A percentile compares a stretch with the other conserved stretches of the same genome.
Evolutionary conservation across 495 filamentous ascomycete species (phyloP).

Genomic region (Sabuloglossum arenarium): DNA sequence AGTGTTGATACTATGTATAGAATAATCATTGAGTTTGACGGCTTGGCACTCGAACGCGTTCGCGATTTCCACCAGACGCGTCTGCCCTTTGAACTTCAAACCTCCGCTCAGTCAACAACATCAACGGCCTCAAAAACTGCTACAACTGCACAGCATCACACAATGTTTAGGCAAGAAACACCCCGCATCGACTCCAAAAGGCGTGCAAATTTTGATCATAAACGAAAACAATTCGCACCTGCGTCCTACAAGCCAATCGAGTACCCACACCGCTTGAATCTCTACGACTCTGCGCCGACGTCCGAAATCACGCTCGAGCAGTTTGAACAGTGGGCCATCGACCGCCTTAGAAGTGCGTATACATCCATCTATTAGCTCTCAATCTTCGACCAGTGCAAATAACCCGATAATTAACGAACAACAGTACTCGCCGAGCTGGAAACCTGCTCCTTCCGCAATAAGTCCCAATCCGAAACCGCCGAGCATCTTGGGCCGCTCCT

Average conservation of each 20-base stretch:
- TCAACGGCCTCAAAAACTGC: not conserved
- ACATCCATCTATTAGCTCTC: not conserved
- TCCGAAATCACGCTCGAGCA: slow-evolving; percentile 91
- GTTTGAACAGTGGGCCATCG: slow-evolving; percentile 99
- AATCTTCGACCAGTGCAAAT: not conserved
- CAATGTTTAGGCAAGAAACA: slow-evolving; percentile 52
- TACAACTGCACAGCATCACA: slow-evolving; percentile 9
- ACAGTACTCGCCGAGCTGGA: slow-evolving; percentile 88
- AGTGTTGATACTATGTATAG: too few species aligned
- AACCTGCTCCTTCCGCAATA: slow-evolving; percentile 88
- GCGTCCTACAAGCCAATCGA: slow-evolving; percentile 47
- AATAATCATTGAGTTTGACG: too few species aligned
- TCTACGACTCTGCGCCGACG: slow-evolving; percentile 75
- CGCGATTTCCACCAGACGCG: not conserved
- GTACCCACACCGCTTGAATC: slow-evolving; percentile 76
- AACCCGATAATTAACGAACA: not conserved
- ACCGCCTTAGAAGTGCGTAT: slow-evolving; percentile 49
- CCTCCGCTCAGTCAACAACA: not conserved
- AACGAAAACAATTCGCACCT: slow-evolving; percentile 69
- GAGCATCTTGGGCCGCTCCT: slow-evolving; percentile 61
- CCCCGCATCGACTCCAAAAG: slow-evolving; percentile 66
- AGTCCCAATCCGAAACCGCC: slow-evolving; percentile 52
- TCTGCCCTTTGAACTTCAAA: not conserved
- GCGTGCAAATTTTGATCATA: slow-evolving; percentile 48
- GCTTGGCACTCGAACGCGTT: not conserved